These are phyloP conservation scores for Brassica cretica DNA, from an alignment of 345 rosid genomes.

Conservation along the genomic window DNA sequence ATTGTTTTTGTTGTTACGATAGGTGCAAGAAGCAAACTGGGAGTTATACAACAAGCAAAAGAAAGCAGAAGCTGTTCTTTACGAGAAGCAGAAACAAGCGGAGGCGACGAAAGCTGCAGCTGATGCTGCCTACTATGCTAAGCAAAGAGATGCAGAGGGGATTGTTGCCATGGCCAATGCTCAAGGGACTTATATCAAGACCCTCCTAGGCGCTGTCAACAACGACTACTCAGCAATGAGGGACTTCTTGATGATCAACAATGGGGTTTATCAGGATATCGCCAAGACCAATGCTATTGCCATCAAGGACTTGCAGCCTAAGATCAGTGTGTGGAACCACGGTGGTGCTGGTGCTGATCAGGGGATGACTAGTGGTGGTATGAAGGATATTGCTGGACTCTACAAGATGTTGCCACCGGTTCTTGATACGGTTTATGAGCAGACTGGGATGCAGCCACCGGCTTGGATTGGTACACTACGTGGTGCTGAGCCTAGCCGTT, in stretches of 20 bases:
- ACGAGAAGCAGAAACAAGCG: constrained; percentile 57
- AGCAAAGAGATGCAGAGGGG: constrained; percentile 70
- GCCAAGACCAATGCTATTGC: constrained; percentile 65
- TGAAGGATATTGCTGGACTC: constrained; percentile 34
- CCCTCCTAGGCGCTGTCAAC: constrained; percentile 52
- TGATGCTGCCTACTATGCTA: constrained; percentile 55
- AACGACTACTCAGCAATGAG: constrained; percentile 60
- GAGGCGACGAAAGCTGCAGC: constrained; percentile 59
- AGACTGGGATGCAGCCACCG: too few relatives aligned
- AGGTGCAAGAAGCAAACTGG: constrained; percentile 68
- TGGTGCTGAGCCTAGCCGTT: constrained; percentile 26
- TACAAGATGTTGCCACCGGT: too few relatives aligned
- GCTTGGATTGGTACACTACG: constrained; percentile 46
- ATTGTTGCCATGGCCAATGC: constrained; percentile 54
- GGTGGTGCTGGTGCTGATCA: constrained; percentile 14
- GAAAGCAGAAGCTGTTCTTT: constrained; percentile 60
- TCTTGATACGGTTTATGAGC: too few relatives aligned
- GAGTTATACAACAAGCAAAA: constrained; percentile 61
- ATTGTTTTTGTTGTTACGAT: too few relatives aligned
- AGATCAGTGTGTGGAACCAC: constrained; percentile 66
- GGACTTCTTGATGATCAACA: constrained; percentile 63
- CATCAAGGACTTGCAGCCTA: constrained; percentile 60
- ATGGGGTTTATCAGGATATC: constrained; percentile 54
- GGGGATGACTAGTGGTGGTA: constrained; percentile 26
- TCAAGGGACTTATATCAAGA: constrained; percentile 57